Percentiles rank a stretch among this genome's conserved stretches.
phyloP scores from a whole-genome alignment of 2,329 filamentous ascomycete species.

The Thielaviopsis punctulata region DNA sequence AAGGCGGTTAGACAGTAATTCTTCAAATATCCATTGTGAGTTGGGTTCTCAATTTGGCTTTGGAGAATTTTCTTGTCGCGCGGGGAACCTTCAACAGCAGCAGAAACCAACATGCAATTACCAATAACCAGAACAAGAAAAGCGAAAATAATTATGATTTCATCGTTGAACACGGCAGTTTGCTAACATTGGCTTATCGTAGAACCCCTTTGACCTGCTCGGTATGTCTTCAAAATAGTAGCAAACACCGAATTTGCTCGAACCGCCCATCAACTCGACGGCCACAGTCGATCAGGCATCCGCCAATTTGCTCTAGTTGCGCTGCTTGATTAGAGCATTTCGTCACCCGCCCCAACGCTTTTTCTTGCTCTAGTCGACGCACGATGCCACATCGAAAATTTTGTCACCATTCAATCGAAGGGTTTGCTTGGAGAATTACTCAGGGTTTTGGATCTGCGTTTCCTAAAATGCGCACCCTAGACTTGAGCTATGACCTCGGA shows the following conservation, averaged over 20 bases:
- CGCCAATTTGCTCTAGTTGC: background rate
- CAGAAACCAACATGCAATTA: background rate
- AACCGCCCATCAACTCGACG: conserved; percentile 6
- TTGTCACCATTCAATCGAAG: background rate
- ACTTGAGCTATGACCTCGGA: background rate
- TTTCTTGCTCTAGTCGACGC: background rate
- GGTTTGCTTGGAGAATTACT: background rate
- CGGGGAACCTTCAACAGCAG: too few species aligned
- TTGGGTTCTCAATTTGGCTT: too few species aligned
- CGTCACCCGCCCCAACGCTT: background rate
- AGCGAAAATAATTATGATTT: too few species aligned
- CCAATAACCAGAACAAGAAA: too few species aligned
- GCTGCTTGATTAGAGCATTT: background rate
- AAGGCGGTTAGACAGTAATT: too few species aligned
- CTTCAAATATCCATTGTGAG: too few species aligned
- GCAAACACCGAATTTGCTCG: background rate
- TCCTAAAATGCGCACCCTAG: background rate
- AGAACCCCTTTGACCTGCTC: conserved; percentile 98
- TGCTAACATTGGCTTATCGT: conserved; percentile 12
- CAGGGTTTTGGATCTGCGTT: background rate
- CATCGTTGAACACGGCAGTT: too few species aligned
- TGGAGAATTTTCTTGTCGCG: too few species aligned
- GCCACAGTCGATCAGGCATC: background rate
- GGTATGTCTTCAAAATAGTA: conserved; percentile 41
- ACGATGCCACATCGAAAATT: background rate